Conservation (phyloP, 331 rosid genomes). For the Cucumis variabilis region DNA sequence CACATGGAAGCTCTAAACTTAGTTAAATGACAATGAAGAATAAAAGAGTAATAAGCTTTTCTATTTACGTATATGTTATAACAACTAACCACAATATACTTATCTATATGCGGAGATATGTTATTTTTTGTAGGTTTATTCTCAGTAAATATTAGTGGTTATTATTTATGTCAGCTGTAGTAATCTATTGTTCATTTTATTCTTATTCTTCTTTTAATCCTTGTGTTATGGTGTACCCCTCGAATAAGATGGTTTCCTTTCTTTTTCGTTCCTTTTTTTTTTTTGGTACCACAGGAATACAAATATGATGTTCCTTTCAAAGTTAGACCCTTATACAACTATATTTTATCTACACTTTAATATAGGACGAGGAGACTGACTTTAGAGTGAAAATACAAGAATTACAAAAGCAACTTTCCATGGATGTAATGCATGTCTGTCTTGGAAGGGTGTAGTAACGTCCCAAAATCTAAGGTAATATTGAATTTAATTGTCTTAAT, state of each 20-base stretch:
- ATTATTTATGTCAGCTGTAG: not conserved
- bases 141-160: not conserved
- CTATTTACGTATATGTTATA: no score
- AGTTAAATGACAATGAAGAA: no score
- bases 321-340: slow-evolving; percentile 2
- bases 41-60: no score
- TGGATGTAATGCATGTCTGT: slow-evolving; percentile 43
- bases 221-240: not conserved
- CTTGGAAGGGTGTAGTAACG: no score
- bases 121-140: not conserved
- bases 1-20: no score
- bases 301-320: not conserved
- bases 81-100: not conserved
- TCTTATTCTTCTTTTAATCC: not conserved
- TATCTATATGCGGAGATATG: slow-evolving; percentile 19
- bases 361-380: slow-evolving; percentile 86
- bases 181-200: not conserved
- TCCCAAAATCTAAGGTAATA: no score
- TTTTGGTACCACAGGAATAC: not conserved
- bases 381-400: slow-evolving; percentile 76
- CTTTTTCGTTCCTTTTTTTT: not conserved
- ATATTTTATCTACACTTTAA: not conserved
- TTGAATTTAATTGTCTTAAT: no score
- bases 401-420: slow-evolving; percentile 87
- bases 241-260: not conserved